Percentiles rank a stretch among this genome's conserved stretches.
Conservation (phyloP, 345 rosid genomes). For the Populus ilicifolia region DNA sequence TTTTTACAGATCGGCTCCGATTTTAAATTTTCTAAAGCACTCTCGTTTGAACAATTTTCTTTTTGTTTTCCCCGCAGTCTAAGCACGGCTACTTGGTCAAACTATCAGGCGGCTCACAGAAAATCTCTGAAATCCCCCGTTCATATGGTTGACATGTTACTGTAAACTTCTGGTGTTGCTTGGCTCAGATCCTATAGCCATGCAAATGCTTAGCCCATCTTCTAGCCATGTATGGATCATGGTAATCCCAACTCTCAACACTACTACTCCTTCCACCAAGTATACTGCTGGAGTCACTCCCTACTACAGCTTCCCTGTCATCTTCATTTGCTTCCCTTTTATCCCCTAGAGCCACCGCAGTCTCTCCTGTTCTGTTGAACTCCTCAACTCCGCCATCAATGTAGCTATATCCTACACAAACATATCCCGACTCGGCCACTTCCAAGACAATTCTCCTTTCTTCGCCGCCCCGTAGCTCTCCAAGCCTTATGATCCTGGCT, state of each 20-base stretch:
- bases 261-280: slow-evolving; percentile 49
- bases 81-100: slow-evolving; percentile 4
- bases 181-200: slow-evolving; percentile 51
- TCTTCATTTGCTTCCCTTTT: slow-evolving; percentile 35
- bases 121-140: slow-evolving; percentile 10
- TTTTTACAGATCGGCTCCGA: neutral
- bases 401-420: slow-evolving; percentile 61
- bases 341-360: slow-evolving; percentile 40
- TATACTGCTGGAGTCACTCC: slow-evolving; percentile 27
- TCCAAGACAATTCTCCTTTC: slow-evolving; percentile 59
- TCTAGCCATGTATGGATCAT: slow-evolving; percentile 74
- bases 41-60: neutral
- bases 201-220: slow-evolving; percentile 85
- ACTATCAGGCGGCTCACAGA: slow-evolving; percentile 2
- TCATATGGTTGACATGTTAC: neutral
- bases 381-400: slow-evolving; percentile 55
- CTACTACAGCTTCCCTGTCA: slow-evolving; percentile 21
- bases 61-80: neutral
- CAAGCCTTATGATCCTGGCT: slow-evolving; percentile 46
- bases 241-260: slow-evolving; percentile 65
- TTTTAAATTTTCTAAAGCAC: neutral
- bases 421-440: slow-evolving; percentile 41
- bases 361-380: slow-evolving; percentile 56
- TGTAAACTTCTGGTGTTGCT: slow-evolving; percentile 8
- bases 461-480: slow-evolving; percentile 62